Evolutionary conservation across 208 protist genomes (phyloP).

Genomic region (Trypanosoma melophagium): DNA sequence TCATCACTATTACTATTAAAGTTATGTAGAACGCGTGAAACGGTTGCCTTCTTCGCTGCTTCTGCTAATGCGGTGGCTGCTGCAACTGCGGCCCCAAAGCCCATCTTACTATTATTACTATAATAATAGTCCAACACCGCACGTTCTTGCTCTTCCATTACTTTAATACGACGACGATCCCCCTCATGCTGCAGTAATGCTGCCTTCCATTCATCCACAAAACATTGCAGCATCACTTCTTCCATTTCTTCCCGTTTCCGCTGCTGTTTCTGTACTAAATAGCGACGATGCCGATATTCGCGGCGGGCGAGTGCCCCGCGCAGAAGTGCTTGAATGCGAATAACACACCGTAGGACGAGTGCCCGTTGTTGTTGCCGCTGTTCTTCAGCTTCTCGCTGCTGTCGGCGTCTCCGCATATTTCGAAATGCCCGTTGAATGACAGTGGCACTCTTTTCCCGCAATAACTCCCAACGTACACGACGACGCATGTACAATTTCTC

Average conservation of each 20-base stretch:
- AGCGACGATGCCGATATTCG: constrained; percentile 19
- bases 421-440: constrained; percentile 45
- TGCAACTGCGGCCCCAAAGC: too few relatives aligned
- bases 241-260: constrained; percentile 49
- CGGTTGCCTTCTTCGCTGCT: neutral
- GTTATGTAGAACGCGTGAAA: neutral
- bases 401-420: constrained; percentile 25
- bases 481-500: constrained; percentile 45
- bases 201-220: constrained; percentile 25
- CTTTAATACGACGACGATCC: constrained; percentile 20
- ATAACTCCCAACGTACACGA: constrained; percentile 34
- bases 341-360: constrained; percentile 23
- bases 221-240: constrained; percentile 39
- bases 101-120: neutral
- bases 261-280: constrained; percentile 6
- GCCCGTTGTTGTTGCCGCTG: constrained; percentile 14
- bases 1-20: neutral
- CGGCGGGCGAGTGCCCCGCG: constrained; percentile 31
- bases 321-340: constrained; percentile 48
- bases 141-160: constrained; percentile 19
- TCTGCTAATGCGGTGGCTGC: too few relatives aligned
- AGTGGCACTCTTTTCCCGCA: constrained; percentile 41
- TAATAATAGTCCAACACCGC: constrained; percentile 3
- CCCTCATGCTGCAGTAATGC: constrained; percentile 23
- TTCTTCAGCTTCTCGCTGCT: constrained; percentile 25